Evolutionary conservation across 345 rosid genomes (phyloP), one percentile per base, ranked within the genome.

Genomic region (Hibiscus syriacus): DNA sequence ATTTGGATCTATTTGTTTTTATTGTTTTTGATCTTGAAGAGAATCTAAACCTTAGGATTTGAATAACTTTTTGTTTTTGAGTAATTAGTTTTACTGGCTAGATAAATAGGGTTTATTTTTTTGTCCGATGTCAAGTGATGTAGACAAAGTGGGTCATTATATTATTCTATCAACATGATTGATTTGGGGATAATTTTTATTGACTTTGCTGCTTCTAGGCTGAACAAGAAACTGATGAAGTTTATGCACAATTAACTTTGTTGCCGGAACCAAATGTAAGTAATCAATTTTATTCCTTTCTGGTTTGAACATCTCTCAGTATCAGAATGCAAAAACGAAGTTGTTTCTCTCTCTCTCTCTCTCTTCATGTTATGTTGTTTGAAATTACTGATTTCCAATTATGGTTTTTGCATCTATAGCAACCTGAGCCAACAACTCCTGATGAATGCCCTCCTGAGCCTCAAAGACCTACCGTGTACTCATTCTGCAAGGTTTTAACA

Each of bases 201-300:
- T 32, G 14, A 39, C 49, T 69, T 54, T 64, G 7, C 70, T 76
- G 46, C 70, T 74, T 59, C 53, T 75, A 94, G 99, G 97, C 98
- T 14, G 99, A 91, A 78, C 95, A 77, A 79, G 99, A 94, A 39
- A 89, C 98, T 2, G 99, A 94, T 62, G 99, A 94, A 73, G 98
- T 94, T 23, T 94, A 91, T 85, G 92, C 97, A 12, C 97, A 86
- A 77, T 87, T 94, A 52, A 85, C 90, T 74, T 79, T 94, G 78
- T 73, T 83, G 23, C 97, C 98, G 17, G 90, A 83, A 25, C 53
- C 25, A 67, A 81, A 74, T 70, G 96, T 90, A 73, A 86, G 94
- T 36, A 69, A 53, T 41, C 30, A 29, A 22, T 45, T 56, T 41
- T 52, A 22, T 68, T 72, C 39, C 23, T 49, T 75, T 60, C 50